A percentile compares a stretch with the other conserved stretches of the same genome.
Evolutionary conservation across 441 rosid genomes (phyloP).

Genomic region (Bocquillonia castaneifolia): DNA sequence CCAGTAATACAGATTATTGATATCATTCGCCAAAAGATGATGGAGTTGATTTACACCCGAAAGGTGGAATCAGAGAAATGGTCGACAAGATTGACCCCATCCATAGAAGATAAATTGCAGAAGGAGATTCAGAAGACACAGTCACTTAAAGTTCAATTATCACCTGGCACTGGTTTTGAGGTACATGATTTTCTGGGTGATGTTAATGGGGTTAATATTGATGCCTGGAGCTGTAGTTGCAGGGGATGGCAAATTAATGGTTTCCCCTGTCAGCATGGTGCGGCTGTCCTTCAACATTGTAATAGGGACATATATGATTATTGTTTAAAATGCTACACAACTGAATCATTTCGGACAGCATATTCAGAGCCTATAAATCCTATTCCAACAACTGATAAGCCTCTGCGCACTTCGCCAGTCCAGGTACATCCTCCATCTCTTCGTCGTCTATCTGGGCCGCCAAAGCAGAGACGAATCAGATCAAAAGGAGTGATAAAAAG

Average conservation of each 20-base stretch:
- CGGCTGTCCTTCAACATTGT: constrained; percentile 37
- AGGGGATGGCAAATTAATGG: constrained; percentile 43
- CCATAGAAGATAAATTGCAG: constrained; percentile 37
- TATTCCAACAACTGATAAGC: constrained; percentile 28
- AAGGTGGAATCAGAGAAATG: constrained; percentile 38
- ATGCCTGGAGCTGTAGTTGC: constrained; percentile 41
- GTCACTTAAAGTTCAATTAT: constrained; percentile 32
- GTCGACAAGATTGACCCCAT: constrained; percentile 43
- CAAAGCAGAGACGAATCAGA: constrained; percentile 33
- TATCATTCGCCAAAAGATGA: constrained; percentile 36
- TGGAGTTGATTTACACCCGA: constrained; percentile 41
- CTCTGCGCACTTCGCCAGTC: constrained; percentile 11
- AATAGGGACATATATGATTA: constrained; percentile 33
- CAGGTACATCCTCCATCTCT: constrained; percentile 37
- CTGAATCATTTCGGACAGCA: constrained; percentile 34
- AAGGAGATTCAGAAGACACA: constrained; percentile 33
- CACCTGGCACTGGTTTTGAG: constrained; percentile 36
- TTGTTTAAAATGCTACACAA: constrained; percentile 36
- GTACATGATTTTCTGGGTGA: constrained; percentile 34
- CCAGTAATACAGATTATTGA: constrained; percentile 40
- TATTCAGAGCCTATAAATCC: constrained; percentile 43
- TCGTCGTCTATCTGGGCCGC: constrained; percentile 30
- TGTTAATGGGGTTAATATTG: constrained; percentile 34
- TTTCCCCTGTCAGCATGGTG: constrained; percentile 46
- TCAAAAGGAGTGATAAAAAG: constrained; percentile 35